A percentile compares a stretch with the other conserved stretches of the same genome.
Conservation (phyloP, 2,329 filamentous ascomycete genomes). For the Xylaria polymorpha region DNA sequence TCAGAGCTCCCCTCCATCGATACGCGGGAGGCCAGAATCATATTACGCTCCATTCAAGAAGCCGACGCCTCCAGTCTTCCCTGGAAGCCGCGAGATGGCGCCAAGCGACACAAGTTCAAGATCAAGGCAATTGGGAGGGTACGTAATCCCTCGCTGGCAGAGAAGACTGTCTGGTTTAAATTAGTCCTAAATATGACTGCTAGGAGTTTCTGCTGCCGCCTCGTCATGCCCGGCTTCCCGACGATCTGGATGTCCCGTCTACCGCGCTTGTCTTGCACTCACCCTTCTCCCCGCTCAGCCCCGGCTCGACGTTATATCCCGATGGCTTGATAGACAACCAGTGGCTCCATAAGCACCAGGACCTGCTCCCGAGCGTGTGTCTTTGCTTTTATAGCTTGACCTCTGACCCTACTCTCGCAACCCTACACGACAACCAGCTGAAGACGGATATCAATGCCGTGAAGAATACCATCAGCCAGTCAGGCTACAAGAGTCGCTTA, state of each 20-base stretch:
- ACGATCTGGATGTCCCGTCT: slow-evolving; percentile 61
- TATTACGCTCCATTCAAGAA: slow-evolving; percentile 74
- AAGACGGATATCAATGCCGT: slow-evolving; percentile 87
- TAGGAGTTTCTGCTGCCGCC: slow-evolving; percentile 68
- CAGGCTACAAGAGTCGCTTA: slow-evolving; percentile 81
- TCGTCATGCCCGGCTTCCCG: slow-evolving; percentile 65
- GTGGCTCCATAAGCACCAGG: slow-evolving; percentile 92
- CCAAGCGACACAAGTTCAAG: slow-evolving; percentile 69
- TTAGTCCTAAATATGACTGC: slow-evolving; percentile 29
- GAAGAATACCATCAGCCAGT: slow-evolving; percentile 73
- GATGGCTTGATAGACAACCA: slow-evolving; percentile 85
- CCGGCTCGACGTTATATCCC: slow-evolving; percentile 83
- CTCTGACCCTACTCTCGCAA: slow-evolving; percentile 77
- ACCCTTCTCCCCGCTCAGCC: slow-evolving; percentile 88
- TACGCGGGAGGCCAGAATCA: slow-evolving; percentile 70
- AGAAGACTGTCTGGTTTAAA: background rate
- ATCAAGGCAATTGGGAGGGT: slow-evolving; percentile 84
- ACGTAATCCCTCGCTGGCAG: slow-evolving; percentile 57
- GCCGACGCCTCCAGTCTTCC: slow-evolving; percentile 72
- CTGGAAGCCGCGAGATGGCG: slow-evolving; percentile 72
- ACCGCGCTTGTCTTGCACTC: slow-evolving; percentile 78
- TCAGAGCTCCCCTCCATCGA: slow-evolving; percentile 78
- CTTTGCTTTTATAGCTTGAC: slow-evolving; percentile 84
- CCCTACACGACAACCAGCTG: slow-evolving; percentile 85
- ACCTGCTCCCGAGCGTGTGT: slow-evolving; percentile 81